Evolutionary conservation across 2,329 filamentous ascomycete species (phyloP).

Genomic region (Trichoderma citrinoviride): DNA sequence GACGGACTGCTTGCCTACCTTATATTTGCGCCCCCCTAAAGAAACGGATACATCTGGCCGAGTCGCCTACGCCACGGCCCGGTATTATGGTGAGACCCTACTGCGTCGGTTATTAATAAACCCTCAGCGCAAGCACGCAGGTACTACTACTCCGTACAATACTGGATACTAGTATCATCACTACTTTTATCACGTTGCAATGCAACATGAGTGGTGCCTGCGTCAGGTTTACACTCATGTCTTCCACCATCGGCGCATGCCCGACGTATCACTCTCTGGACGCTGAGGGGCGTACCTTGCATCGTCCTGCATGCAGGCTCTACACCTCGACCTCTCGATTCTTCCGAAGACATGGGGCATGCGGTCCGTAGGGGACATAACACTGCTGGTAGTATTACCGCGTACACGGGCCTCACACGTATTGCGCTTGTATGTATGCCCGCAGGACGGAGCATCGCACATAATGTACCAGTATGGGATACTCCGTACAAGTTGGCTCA

Average conservation of each 20-base stretch:
- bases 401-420: conserved; percentile 2
- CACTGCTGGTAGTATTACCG: neutral
- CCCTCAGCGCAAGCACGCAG: neutral
- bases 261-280: no score
- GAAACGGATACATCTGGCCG: neutral
- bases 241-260: conserved; percentile 2
- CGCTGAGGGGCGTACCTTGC: conserved; percentile 6
- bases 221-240: neutral
- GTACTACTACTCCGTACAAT: neutral
- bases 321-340: neutral
- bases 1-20: neutral
- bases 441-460: neutral
- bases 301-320: conserved; percentile 11
- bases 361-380: neutral
- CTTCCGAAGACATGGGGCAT: neutral
- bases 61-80: conserved; percentile 4
- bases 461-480: conserved; percentile 2
- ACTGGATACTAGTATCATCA: no score
- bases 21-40: neutral
- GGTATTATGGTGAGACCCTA: conserved; percentile 4
- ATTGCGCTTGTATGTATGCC: neutral
- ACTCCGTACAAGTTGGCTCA: conserved; percentile 16
- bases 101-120: neutral
- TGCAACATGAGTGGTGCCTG: neutral
- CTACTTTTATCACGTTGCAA: neutral